Conservation (phyloP, 169 alveolate species). For the Plasmodium cynomolgi region DNA sequence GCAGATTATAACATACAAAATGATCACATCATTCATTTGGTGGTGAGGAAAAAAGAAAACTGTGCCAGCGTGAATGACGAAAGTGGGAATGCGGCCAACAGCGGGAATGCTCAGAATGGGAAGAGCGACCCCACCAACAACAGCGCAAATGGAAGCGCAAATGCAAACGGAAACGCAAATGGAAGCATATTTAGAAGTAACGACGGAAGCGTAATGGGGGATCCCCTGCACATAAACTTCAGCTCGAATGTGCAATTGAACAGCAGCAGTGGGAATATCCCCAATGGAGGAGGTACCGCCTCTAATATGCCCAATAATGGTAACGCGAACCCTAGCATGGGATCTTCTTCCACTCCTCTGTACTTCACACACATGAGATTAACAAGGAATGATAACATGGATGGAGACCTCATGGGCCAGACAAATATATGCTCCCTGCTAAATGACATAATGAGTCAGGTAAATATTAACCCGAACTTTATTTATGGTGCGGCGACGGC, state of each 20-base stretch:
- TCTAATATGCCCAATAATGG: background rate
- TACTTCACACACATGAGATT: slow-evolving; percentile 71
- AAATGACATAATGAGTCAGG: slow-evolving; percentile 70
- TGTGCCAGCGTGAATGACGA: background rate
- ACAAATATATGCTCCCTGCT: slow-evolving; percentile 39
- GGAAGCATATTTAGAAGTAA: background rate
- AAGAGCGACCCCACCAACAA: background rate
- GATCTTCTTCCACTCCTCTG: slow-evolving; percentile 16
- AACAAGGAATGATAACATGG: slow-evolving; percentile 56
- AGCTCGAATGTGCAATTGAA: background rate
- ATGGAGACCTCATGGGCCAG: slow-evolving; percentile 57
- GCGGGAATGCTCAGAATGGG: background rate
- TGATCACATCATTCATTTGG: slow-evolving; percentile 67
- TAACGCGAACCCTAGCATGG: background rate
- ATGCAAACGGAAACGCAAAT: background rate
- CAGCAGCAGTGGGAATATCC: background rate
- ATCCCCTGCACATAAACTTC: slow-evolving; percentile 22
- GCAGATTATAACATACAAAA: slow-evolving; percentile 64
- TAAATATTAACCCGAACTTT: slow-evolving; percentile 34
- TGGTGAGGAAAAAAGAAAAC: slow-evolving; percentile 62
- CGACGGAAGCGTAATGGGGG: slow-evolving; percentile 14
- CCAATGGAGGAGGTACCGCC: background rate
- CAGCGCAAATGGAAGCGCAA: background rate
- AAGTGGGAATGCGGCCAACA: background rate
- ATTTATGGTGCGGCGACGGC: slow-evolving; percentile 49